Conservation (phyloP, 208 protist genomes). For the Trypanosoma scelopori region DNA sequence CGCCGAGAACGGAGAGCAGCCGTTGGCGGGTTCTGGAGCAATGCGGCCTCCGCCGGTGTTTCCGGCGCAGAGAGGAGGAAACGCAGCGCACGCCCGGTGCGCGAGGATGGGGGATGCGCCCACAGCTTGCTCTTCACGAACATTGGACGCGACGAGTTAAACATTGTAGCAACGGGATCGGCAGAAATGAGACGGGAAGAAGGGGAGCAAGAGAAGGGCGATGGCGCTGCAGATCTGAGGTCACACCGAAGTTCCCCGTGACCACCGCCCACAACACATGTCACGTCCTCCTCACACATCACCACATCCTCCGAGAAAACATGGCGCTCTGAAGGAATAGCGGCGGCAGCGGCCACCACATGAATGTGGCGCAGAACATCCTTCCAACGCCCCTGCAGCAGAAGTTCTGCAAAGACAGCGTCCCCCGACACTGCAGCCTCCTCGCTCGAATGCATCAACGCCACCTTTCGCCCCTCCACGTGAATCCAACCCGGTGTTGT, state of each 20-base stretch:
- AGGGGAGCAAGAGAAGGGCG: not conserved
- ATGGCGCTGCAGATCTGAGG: not conserved
- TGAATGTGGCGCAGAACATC: constrained; percentile 24
- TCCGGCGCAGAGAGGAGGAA: constrained; percentile 1
- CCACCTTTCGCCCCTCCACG: constrained; percentile 30
- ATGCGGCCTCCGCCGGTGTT: constrained; percentile 22
- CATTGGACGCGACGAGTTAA: constrained; percentile 26
- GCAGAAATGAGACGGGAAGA: no score
- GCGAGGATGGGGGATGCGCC: constrained; percentile 14
- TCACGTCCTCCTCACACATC: not conserved
- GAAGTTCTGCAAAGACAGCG: constrained; percentile 24
- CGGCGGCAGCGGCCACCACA: not conserved
- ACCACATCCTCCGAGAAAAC: no score
- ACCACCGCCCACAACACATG: not conserved
- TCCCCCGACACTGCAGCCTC: not conserved
- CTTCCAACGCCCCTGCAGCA: constrained; percentile 26
- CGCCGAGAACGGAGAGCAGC: constrained; percentile 23
- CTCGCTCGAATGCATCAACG: constrained; percentile 9
- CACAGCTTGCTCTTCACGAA: constrained; percentile 23
- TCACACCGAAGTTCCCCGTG: not conserved
- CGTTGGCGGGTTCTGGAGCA: constrained; percentile 29
- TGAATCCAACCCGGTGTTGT: constrained; percentile 25
- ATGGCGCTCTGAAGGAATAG: no score
- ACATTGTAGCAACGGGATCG: constrained; percentile 2
- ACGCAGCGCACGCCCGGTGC: constrained; percentile 13